Base-by-base conservation (phyloP, 2,329 filamentous ascomycete species). In the Penicillium sp. region DNA sequence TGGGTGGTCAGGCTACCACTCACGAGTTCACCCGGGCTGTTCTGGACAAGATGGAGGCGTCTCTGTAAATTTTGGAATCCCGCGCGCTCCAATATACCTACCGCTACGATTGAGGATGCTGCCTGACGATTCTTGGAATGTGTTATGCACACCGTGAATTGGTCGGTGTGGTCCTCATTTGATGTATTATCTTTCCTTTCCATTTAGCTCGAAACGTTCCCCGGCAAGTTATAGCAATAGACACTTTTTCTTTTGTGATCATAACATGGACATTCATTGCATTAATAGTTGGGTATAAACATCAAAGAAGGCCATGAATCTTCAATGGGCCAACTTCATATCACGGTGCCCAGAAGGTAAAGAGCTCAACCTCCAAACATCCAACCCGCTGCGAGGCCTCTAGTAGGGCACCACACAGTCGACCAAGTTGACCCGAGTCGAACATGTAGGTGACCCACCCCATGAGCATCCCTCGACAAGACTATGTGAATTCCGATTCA, bases 21-120 rank as follows among this genome's bases (percentile, higher is more conserved):
- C 87, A 97, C 79, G 88, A 97, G 78, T 99, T 97, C 82, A 97
- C 94, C 71, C 85, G 89, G 71, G 93, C 94, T 70, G 90, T 99
- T 73, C 84, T 99, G 73, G 86, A 93, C 82, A 91, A 94, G 85
- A 96, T 99, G 92, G 93, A 97, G 83, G 80, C 75, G 61, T 71
- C 82, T 68, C 71, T 87, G 75, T 89, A 85, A 84, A 75, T 67
- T 59, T 55, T 63, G 51, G 51, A 55, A 60, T 49, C 54, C 41
- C 35, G 53, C 51, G 45, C 55, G 27, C 49, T 53, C 57, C 53
- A 60, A 61, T 53, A 53, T 59, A 55, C 57, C 53, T 57, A 59
- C 61, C 57, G 66, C 64, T 65, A 64, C 64, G 61, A 70, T 64
- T 63, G 64, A 65, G 61, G 65, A 66, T 63, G 58, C 31, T 55